Evolutionary conservation across 441 rosid genomes (phyloP), one percentile per base, ranked within the genome.

Genomic region (Lepidium campestre): DNA sequence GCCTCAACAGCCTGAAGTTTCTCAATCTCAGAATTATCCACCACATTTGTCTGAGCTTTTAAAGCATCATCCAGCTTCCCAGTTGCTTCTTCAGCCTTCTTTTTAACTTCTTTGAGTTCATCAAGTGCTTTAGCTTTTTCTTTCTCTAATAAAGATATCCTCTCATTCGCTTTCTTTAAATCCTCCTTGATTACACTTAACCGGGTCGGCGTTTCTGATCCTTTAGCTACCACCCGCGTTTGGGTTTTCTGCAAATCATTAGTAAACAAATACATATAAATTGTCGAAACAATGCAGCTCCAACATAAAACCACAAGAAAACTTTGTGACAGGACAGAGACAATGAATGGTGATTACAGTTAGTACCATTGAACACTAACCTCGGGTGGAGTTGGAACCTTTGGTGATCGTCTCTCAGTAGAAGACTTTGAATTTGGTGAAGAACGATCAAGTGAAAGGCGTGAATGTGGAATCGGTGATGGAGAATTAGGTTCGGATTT

Each of bases 1-100:
- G 88, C 87, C 74, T 93, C 96, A 66, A 89, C 81, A 50, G 90
- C 91, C 22, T 93, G 82, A 54, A 90, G 87, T 62, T 90, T 93
- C 78, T 93, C 96, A 35, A 87, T 78, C 80, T 93, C 95, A 1
- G 91, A 84, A 67, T 77, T 70, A 71, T 88, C 93, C 84, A 83
- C 89, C 0, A 91, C 89, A 66, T 76, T 79, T 77, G 84, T 89
- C 78, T 84, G 95, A 53, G 96, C 93, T 75, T 81, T 85, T 76
- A 90, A 47, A 55, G 97, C 94, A 71, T 83, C 95, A 49, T 77
- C 82, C 1, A 93, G 85, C 82, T 87, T 90, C 77, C 77, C 85
- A 70, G 80, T 80, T 10, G 87, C 89, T 75, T 81, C 90, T 46
- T 89, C 91, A 34, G 88, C 83, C 0, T 49, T 79, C 47, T 78